Conservation (phyloP, 2,329 filamentous ascomycete genomes). For the Elsinoe australis region DNA sequence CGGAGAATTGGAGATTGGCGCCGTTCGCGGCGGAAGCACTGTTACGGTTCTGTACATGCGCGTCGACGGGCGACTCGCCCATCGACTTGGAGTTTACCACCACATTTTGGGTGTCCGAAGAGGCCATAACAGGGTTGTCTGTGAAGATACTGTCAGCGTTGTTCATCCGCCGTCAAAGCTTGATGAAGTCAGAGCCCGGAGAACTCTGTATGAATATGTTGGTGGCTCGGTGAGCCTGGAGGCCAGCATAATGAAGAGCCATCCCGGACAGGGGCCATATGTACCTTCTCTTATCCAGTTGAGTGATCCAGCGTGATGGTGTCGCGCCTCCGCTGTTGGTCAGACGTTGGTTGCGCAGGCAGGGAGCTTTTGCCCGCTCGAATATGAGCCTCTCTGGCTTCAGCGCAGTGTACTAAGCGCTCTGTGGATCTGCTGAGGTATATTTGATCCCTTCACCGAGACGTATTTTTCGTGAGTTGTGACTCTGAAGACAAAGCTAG, state of each 20-base stretch:
- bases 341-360: constrained; percentile 17
- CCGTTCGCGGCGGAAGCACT: constrained; percentile 48
- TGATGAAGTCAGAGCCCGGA: too few species aligned
- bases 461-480: too few species aligned
- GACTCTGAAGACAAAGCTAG: constrained; percentile 12
- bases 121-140: constrained; percentile 59
- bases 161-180: background rate
- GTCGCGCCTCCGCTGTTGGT: constrained; percentile 8
- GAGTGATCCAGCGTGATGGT: constrained; percentile 10
- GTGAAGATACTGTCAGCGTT: background rate
- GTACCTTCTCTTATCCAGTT: constrained; percentile 10
- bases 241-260: too few species aligned
- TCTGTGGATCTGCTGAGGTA: background rate
- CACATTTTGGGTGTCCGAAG: constrained; percentile 63
- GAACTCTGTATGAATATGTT: constrained; percentile 17
- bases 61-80: constrained; percentile 56
- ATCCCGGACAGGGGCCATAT: background rate
- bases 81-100: constrained; percentile 63
- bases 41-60: constrained; percentile 50
- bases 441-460: constrained; percentile 6
- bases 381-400: background rate
- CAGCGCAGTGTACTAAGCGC: background rate
- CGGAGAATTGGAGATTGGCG: constrained; percentile 32
- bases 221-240: constrained; percentile 19
- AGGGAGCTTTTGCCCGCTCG: constrained; percentile 14